Evolutionary conservation across 345 rosid species (phyloP), one percentile per base, ranked within the genome.

Genomic region (Arabis hirsuta): DNA sequence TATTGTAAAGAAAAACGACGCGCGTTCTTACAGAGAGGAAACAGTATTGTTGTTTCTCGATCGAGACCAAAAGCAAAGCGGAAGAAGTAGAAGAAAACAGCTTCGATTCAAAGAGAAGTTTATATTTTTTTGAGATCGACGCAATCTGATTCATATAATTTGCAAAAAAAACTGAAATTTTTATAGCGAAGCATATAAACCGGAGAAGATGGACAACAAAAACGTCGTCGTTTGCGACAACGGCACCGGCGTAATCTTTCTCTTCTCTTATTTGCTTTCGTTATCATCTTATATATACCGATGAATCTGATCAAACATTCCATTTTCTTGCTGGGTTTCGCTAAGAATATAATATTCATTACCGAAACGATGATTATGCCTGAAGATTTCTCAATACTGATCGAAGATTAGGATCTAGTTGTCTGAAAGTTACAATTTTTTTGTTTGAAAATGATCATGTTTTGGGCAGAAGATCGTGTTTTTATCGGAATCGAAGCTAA

Each of bases 161-260:
- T 5, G 12, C 26, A 32, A n/a, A 36, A 27, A 39, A 59, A 31
- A 0, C 39, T 51, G 45, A 48, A 34, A 14, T 52, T 19, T 29
- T 10, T 24, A 6, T 10, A 2, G 47, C 20, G 13, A 71, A 1
- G 16, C 58, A 38, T 11, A 12, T 31, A 5, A 27, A 47, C 31
- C 71, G 61, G 67, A 63, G 27, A 32, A 14, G 61, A 94, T 94
- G 97, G 95, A 94, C 66, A 89, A 66, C 77, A 80, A 69, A 69
- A 94, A 86, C 76, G 97, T 91, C 80, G 83, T 91, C 77, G 98
- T 89, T 56, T 91, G 98, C 79, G 96, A 91, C 84, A 91, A 91
- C 71, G 98, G 98, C 82, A 94, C 98, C 55, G 96, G 98, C 76
- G 97, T 89, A 93, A 59, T 2, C 64, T 46, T 22, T 22, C 24